phyloP scores from a whole-genome alignment of 2,329 filamentous ascomycete genomes.

The Alternaria viburni region DNA sequence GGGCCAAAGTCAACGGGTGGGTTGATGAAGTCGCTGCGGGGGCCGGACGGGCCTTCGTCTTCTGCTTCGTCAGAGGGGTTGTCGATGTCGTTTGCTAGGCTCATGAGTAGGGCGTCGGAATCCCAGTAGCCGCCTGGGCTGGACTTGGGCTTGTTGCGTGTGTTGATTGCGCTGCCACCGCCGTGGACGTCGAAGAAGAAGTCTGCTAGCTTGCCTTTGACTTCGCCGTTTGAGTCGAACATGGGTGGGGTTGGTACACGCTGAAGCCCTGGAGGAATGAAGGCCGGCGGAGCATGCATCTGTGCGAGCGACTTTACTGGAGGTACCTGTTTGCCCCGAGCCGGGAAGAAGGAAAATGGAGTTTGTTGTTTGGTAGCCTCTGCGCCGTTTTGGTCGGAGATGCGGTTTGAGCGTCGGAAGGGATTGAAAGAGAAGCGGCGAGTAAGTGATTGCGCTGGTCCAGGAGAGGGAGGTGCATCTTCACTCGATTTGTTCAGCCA shows the following conservation, averaged over 20 bases:
- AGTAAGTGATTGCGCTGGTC: neutral
- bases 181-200: conserved; percentile 42
- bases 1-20: conserved; percentile 1
- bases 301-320: conserved; percentile 11
- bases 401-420: conserved; percentile 27
- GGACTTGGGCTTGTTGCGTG: conserved; percentile 7
- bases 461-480: conserved; percentile 10
- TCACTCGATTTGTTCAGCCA: conserved; percentile 26
- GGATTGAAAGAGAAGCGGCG: conserved; percentile 21
- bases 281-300: conserved; percentile 28
- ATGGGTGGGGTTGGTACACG: conserved; percentile 37
- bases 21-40: neutral
- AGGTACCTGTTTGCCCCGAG: neutral
- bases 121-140: conserved; percentile 40
- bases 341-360: neutral
- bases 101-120: conserved; percentile 46
- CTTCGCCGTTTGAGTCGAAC: conserved; percentile 29
- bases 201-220: conserved; percentile 39
- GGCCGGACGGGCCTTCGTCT: conserved; percentile 34
- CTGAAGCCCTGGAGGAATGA: conserved; percentile 34
- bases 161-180: conserved; percentile 1
- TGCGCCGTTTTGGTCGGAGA: conserved; percentile 8
- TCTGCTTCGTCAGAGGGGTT: conserved; percentile 13
- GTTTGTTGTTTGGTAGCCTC: conserved; percentile 13
- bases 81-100: conserved; percentile 24